Conservation (phyloP, 108 stramenopile genomes). For the Craspedostauros australis region DNA sequence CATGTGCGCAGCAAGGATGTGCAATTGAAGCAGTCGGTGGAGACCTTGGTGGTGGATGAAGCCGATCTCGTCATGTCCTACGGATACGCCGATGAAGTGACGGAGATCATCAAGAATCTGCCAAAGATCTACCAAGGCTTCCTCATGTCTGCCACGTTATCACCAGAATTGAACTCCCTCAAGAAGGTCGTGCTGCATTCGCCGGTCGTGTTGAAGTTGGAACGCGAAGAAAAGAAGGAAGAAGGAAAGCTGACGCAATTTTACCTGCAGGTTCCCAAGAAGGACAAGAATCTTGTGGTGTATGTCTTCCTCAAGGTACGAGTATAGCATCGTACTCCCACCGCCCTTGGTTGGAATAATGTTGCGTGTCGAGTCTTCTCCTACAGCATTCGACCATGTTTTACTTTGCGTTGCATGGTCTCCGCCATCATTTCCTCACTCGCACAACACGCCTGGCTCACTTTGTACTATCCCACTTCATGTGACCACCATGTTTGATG, state of each 20-base stretch:
- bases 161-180: constrained; percentile 82
- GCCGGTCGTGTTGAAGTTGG: constrained; percentile 90
- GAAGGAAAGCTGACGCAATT: constrained; percentile 83
- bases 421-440: too few relatives aligned
- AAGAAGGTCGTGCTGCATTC: constrained; percentile 92
- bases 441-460: too few relatives aligned
- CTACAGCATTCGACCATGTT: too few relatives aligned
- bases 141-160: constrained; percentile 96
- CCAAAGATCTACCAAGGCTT: constrained; percentile 95
- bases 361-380: too few relatives aligned
- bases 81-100: constrained; percentile 91
- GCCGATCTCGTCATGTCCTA: constrained; percentile 96
- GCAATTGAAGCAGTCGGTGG: constrained; percentile 50
- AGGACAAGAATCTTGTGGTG: constrained; percentile 88
- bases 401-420: too few relatives aligned
- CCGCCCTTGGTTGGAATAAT: too few relatives aligned
- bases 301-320: constrained; percentile 88
- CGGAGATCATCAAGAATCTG: constrained; percentile 73
- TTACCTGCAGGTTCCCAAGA: constrained; percentile 65
- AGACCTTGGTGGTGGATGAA: constrained; percentile 95
- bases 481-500: constrained; percentile 46
- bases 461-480: too few relatives aligned
- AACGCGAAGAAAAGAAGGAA: constrained; percentile 47
- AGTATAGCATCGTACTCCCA: too few relatives aligned
- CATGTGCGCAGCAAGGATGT: constrained; percentile 58